Percentiles rank a stretch among this genome's conserved stretches.
These are phyloP conservation scores for Durusdinium trenchii DNA, from an alignment of 73 alveolate species.

Conservation along the genomic window DNA sequence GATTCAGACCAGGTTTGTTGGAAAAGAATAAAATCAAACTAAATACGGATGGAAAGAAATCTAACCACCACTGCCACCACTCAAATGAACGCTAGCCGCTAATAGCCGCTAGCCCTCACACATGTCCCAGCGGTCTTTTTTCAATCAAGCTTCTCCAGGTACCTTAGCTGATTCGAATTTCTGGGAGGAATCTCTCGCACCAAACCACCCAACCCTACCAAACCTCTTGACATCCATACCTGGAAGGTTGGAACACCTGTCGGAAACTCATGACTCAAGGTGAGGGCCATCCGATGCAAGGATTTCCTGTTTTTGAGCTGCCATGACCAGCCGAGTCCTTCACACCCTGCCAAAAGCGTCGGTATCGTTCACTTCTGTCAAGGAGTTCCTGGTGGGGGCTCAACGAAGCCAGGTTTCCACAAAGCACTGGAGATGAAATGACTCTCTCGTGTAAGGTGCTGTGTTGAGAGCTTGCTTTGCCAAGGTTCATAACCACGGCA, in stretches of 20 bases:
- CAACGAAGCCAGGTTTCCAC: neutral
- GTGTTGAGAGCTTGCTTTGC: neutral
- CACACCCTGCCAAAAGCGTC: slow-evolving; percentile 85
- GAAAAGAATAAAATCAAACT: too few species aligned
- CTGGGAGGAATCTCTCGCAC: neutral
- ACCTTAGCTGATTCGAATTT: too few species aligned
- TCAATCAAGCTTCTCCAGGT: too few species aligned
- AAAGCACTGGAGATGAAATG: neutral
- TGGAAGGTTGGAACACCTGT: neutral
- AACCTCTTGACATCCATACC: neutral
- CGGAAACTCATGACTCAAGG: neutral
- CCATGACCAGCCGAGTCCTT: neutral
- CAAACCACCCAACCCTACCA: neutral
- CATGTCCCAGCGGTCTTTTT: too few species aligned
- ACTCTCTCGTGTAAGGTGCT: neutral
- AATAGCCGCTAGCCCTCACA: too few species aligned
- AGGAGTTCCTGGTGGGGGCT: slow-evolving; percentile 40
- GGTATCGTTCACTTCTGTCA: slow-evolving; percentile 46
- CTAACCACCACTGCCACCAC: too few species aligned
- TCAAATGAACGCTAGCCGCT: too few species aligned
- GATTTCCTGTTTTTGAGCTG: neutral
- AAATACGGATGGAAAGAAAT: too few species aligned
- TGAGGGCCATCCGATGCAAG: neutral
- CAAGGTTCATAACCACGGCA: neutral
- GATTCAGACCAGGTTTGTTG: too few species aligned